A percentile compares a stretch with the other conserved stretches of the same genome.
Evolutionary conservation across 2,329 filamentous ascomycete genomes (phyloP).

Genomic region (Aspergillus texensis): DNA sequence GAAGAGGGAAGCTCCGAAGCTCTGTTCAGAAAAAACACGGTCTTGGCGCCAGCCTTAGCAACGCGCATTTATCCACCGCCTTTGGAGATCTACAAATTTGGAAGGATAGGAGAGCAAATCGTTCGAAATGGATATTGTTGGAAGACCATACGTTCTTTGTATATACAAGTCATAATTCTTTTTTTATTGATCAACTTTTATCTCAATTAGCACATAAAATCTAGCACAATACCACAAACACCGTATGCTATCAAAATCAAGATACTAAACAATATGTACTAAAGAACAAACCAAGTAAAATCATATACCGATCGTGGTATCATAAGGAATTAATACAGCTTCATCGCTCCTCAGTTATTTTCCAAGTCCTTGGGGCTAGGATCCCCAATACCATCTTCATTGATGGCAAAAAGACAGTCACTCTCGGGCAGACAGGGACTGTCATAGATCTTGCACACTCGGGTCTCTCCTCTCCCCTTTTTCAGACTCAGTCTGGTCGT

Average conservation of each 20-base stretch:
- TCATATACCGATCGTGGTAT: slow-evolving; percentile 30
- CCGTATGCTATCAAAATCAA: background rate
- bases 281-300: slow-evolving; percentile 15
- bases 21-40: slow-evolving; percentile 38
- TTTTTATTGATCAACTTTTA: background rate
- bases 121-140: background rate
- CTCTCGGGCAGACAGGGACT: slow-evolving; percentile 95
- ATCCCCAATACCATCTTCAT: slow-evolving; percentile 94
- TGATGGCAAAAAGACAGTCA: slow-evolving; percentile 95
- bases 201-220: background rate
- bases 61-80: slow-evolving; percentile 16
- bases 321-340: slow-evolving; percentile 16
- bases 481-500: slow-evolving; percentile 93
- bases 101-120: background rate
- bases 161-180: background rate
- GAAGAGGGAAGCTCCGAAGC: slow-evolving; percentile 30
- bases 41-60: slow-evolving; percentile 34
- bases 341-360: slow-evolving; percentile 61
- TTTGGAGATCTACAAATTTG: background rate
- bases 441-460: slow-evolving; percentile 99
- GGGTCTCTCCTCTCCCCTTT: slow-evolving; percentile 91
- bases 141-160: background rate
- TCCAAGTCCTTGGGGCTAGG: slow-evolving; percentile 94
- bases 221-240: background rate
- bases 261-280: slow-evolving; percentile 9